Conservation (phyloP, 176 grass and related monocot genomes). For the Eragrostis nindensis region DNA sequence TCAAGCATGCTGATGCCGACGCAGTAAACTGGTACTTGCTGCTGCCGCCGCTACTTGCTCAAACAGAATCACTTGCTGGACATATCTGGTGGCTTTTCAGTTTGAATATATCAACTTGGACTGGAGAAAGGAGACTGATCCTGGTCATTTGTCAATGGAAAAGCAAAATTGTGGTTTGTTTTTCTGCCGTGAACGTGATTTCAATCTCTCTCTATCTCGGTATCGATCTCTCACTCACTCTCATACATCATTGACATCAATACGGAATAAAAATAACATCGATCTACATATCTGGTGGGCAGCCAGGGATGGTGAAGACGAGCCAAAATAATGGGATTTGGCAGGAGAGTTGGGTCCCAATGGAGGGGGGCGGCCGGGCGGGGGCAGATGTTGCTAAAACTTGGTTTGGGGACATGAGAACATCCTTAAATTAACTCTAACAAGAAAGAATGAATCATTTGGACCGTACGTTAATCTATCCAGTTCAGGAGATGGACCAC, state of each 20-base stretch:
- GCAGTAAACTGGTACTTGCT: not conserved
- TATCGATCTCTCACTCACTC: not conserved
- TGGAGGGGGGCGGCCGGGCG: not conserved
- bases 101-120: not conserved
- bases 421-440: conserved; percentile 39
- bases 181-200: not conserved
- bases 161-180: not conserved
- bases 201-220: not conserved
- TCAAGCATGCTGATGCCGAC: not conserved
- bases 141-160: not conserved
- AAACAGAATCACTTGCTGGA: not conserved
- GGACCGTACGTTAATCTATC: conserved; percentile 22
- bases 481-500: not conserved
- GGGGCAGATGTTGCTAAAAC: not conserved
- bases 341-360: not conserved
- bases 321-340: not conserved
- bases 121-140: not conserved
- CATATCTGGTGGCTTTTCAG: not conserved
- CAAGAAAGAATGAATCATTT: conserved; percentile 21
- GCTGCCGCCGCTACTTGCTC: not conserved
- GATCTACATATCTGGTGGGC: not conserved
- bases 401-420: conserved; percentile 31
- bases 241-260: not conserved
- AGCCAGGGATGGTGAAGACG: not conserved
- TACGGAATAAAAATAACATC: not conserved